A percentile compares a stretch with the other conserved stretches of the same genome.
Evolutionary conservation across 139 green algal genomes (phyloP).

Genomic region (Marvania coccoides): DNA sequence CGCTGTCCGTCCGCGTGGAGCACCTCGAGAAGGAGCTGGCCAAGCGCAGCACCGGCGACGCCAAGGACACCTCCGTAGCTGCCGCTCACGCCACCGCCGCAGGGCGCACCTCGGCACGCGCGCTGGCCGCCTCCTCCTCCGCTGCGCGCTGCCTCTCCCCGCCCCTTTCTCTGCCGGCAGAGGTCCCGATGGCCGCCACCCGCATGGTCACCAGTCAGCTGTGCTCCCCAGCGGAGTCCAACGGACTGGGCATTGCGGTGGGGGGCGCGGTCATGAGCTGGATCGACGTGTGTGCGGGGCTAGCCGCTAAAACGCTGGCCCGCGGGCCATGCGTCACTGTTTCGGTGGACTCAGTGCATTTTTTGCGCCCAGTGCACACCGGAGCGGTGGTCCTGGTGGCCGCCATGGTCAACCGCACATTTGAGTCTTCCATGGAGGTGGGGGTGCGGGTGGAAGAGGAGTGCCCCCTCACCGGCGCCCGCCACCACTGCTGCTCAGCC

Average conservation of each 20-base stretch:
- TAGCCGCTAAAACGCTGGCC: conserved; percentile 71
- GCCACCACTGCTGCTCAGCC: conserved; percentile 70
- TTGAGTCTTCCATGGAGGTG: conserved; percentile 67
- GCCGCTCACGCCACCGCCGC: background rate
- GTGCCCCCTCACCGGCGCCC: conserved; percentile 51
- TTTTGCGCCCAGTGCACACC: conserved; percentile 49
- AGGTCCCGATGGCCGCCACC: conserved; percentile 54
- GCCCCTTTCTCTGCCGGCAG: background rate
- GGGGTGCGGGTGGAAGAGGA: conserved; percentile 69
- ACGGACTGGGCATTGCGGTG: conserved; percentile 55
- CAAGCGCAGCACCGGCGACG: background rate
- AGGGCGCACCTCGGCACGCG: background rate
- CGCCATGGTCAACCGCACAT: conserved; percentile 75
- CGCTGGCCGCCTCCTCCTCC: background rate
- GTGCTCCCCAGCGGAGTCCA: conserved; percentile 45
- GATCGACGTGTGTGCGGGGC: conserved; percentile 74
- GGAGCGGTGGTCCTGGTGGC: conserved; percentile 67
- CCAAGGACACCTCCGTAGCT: background rate
- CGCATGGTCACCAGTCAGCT: conserved; percentile 68
- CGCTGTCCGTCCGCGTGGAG: background rate
- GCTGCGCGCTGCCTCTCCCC: background rate
- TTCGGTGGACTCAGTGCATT: conserved; percentile 65
- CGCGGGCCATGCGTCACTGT: conserved; percentile 65
- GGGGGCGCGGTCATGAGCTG: conserved; percentile 59
- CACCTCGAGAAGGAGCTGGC: background rate